Conservation (phyloP, 495 filamentous ascomycete species). For the Penicillium silybi region DNA sequence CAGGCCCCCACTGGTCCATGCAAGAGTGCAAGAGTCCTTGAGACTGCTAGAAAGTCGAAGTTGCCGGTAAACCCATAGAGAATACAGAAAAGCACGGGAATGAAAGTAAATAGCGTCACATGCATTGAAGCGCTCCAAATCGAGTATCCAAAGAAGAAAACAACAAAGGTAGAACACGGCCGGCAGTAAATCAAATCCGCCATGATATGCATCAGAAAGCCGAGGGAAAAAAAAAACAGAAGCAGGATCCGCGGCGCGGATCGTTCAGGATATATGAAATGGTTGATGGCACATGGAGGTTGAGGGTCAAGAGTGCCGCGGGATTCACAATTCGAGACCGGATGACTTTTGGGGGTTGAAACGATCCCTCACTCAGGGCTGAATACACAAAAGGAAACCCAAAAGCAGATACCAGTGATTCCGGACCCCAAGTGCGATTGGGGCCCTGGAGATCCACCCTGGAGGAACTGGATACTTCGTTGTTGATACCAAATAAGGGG, state of each 20-base stretch:
- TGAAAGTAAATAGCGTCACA: conserved; percentile 13
- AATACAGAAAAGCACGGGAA: conserved; percentile 6
- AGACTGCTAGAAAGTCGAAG: background rate
- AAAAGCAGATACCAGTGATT: background rate
- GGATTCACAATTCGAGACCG: background rate
- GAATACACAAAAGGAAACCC: conserved; percentile 1
- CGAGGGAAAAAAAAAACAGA: conserved; percentile 8
- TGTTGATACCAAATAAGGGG: conserved; percentile 15
- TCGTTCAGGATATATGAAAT: conserved; percentile 11
- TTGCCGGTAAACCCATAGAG: conserved; percentile 5
- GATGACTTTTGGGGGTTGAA: conserved; percentile 5
- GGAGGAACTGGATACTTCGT: conserved; percentile 6
- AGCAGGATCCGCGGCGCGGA: conserved; percentile 1
- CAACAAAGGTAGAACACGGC: conserved; percentile 11
- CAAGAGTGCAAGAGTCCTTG: background rate
- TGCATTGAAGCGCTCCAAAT: conserved; percentile 15
- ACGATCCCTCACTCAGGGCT: conserved; percentile 3
- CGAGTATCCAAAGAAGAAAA: conserved; percentile 5
- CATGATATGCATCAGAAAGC: conserved; percentile 21
- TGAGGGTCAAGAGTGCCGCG: background rate
- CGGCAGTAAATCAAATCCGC: conserved; percentile 16
- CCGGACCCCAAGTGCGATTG: background rate
- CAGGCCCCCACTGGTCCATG: background rate
- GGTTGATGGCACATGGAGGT: background rate
- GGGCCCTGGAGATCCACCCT: conserved; percentile 1